Conservation (phyloP, 305 asterid genomes). For the Rubia balearica region DNA sequence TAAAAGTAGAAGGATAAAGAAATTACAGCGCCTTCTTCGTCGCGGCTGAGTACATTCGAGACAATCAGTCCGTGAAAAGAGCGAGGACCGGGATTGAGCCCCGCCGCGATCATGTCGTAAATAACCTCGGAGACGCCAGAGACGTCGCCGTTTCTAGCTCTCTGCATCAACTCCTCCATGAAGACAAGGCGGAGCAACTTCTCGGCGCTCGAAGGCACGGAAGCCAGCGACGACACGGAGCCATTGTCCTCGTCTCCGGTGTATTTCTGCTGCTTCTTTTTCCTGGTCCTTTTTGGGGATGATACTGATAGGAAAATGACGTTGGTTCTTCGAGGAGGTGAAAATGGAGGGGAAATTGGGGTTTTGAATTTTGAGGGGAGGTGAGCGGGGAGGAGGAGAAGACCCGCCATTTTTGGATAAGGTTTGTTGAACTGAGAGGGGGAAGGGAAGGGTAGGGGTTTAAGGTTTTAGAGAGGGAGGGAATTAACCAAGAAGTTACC, state of each 20-base stretch:
- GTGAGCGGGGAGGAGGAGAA: constrained; percentile 36
- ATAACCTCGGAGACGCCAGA: constrained; percentile 81
- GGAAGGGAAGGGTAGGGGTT: not conserved
- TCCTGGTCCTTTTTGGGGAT: constrained; percentile 49
- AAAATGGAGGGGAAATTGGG: constrained; percentile 19
- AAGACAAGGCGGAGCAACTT: constrained; percentile 72
- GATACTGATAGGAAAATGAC: constrained; percentile 38
- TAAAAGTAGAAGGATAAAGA: not conserved
- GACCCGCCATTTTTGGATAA: constrained; percentile 17
- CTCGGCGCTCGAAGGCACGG: constrained; percentile 73
- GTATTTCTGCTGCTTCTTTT: constrained; percentile 41
- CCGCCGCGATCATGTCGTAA: constrained; percentile 98
- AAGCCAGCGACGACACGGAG: constrained; percentile 25
- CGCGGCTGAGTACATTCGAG: constrained; percentile 67
- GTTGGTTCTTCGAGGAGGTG: constrained; percentile 25
- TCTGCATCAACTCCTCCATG: constrained; percentile 90
- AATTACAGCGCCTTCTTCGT: constrained; percentile 77
- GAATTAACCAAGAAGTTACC: constrained; percentile 3
- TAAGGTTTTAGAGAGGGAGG: not conserved
- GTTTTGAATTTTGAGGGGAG: constrained; percentile 32
- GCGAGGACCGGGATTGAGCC: constrained; percentile 87
- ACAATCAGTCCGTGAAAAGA: constrained; percentile 87
- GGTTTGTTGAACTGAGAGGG: not conserved
- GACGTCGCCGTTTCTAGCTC: constrained; percentile 58
- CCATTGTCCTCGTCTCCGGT: constrained; percentile 41